Base-by-base conservation (phyloP, 225 moss, liverwort and hornwort species). In the Straminergon stramineum region DNA sequence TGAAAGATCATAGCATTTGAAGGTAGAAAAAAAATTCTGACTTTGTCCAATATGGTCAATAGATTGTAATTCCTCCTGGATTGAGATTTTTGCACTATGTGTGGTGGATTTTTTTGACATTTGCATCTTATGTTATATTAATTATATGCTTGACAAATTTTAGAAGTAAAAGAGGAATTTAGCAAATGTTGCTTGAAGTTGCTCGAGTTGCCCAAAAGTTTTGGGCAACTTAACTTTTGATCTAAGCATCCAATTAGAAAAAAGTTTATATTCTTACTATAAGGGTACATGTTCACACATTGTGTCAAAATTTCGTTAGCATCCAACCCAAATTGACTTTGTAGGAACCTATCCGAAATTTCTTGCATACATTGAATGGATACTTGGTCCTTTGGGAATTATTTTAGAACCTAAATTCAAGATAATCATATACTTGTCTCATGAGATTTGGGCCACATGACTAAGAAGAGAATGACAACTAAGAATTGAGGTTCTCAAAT, bases 141-240 rank as follows among this genome's bases (percentile, higher is more conserved):
- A 3, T 41, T 41, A 41, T 1, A 41, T 9, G 15, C 8, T 73
- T 27, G 3, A 5, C 9, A 73, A 43, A 43, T 43, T 26, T 43
- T 2, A 73, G 0, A 73, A 43, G 1, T 27, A 73, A 7, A 15
- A 0, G 9, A 16, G 0, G 6, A 17, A 16, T 28, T 43, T 43
- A 17, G 43, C 17, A 73, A 73, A 73, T 3, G 2, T 2, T 28
- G 3, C 10, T 0, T 0, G 1, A 43, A 73, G 43, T 0, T 73
- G 1, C 2, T 6, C 0, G 1, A 0, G 3, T 1, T 27, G 0
- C 1, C 7, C 5, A 3, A 43, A 26, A 15, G 0, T 26, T 73
- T 73, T 2, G 24, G 1, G 15, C 15, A 41, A 5, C 5, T 9
- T 70, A 70, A 70, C 13, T 15, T 41, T 26, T 71, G 15, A 26